Percentiles rank a stretch among this genome's conserved stretches.
These are phyloP conservation scores for Ophioceras dolichostomum DNA, from an alignment of 2,329 filamentous ascomycete genomes.

Conservation along the genomic window DNA sequence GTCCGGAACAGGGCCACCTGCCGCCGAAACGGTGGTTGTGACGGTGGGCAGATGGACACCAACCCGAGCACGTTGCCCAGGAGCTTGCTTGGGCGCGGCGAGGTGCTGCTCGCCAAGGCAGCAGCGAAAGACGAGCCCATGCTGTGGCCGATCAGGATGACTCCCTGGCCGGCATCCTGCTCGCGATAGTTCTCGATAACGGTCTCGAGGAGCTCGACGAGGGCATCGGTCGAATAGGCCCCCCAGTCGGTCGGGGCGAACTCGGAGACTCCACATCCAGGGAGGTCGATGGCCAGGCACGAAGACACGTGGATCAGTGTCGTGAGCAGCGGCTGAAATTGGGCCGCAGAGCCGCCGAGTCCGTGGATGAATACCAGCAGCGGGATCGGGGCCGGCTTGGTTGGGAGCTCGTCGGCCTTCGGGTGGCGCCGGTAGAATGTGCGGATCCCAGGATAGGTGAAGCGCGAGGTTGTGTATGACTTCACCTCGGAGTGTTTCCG, in stretches of 20 bases:
- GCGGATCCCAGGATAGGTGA: constrained; percentile 64
- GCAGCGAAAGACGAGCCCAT: constrained; percentile 76
- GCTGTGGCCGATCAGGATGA: constrained; percentile 79
- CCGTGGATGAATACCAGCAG: constrained; percentile 88
- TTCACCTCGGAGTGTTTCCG: constrained; percentile 61
- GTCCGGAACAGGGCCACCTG: constrained; percentile 37
- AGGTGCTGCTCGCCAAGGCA: constrained; percentile 43
- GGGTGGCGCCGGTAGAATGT: constrained; percentile 76
- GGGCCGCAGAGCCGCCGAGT: constrained; percentile 80
- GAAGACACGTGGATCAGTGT: constrained; percentile 74
- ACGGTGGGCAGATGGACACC: constrained; percentile 69
- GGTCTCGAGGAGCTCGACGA: constrained; percentile 61
- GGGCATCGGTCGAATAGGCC: constrained; percentile 66
- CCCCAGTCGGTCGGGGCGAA: constrained; percentile 61
- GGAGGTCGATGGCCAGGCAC: constrained; percentile 79
- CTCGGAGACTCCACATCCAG: constrained; percentile 73
- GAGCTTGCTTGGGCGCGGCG: constrained; percentile 34
- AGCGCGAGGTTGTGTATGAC: constrained; percentile 57
- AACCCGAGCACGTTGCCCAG: constrained; percentile 56
- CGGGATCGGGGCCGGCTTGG: constrained; percentile 60
- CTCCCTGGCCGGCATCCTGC: constrained; percentile 47
- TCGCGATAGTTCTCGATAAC: constrained; percentile 66
- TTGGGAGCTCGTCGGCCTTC: constrained; percentile 70
- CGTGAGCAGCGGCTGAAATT: constrained; percentile 71
- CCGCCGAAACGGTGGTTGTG: constrained; percentile 46